phyloP scores from a whole-genome alignment of 371 early-diverging fungal genomes.

The Saksenaea vasiformis region DNA sequence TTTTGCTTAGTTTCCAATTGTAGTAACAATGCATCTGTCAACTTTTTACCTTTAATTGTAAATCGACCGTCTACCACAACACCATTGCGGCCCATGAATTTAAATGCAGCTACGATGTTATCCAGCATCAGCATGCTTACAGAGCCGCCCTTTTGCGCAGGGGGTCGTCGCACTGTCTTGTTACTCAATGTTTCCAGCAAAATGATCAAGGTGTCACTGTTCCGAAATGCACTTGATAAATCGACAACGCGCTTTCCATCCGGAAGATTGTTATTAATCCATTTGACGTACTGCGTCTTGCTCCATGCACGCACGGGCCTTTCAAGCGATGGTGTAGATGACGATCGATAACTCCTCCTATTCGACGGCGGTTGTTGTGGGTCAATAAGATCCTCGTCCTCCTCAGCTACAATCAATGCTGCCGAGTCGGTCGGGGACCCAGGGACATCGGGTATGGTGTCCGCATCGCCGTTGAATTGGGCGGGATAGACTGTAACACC shows the following conservation, averaged over 20 bases:
- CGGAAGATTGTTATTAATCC: constrained; percentile 57
- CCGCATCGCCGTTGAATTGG: background rate
- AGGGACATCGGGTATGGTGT: background rate
- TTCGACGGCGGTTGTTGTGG: constrained; percentile 14
- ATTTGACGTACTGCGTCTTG: constrained; percentile 51
- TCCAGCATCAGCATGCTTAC: constrained; percentile 50
- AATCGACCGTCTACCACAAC: constrained; percentile 51
- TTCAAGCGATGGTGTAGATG: background rate
- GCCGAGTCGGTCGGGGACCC: background rate
- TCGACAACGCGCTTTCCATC: constrained; percentile 40
- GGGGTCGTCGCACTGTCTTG: constrained; percentile 41
- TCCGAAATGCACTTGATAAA: constrained; percentile 49
- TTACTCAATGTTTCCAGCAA: constrained; percentile 55
- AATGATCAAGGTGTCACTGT: constrained; percentile 54
- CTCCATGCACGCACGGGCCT: constrained; percentile 28
- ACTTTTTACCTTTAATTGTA: constrained; percentile 50
- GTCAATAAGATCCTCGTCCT: constrained; percentile 35
- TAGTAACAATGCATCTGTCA: background rate
- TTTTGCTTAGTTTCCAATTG: background rate
- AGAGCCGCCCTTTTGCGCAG: constrained; percentile 28
- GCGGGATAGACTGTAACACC: constrained; percentile 10
- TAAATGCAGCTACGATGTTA: constrained; percentile 56
- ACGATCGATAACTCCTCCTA: constrained; percentile 2
- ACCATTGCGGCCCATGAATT: constrained; percentile 60
- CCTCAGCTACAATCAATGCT: constrained; percentile 1